phyloP scores from a whole-genome alignment of 2,329 filamentous ascomycete genomes.

The Phaeosphaeriaceae sp. region DNA sequence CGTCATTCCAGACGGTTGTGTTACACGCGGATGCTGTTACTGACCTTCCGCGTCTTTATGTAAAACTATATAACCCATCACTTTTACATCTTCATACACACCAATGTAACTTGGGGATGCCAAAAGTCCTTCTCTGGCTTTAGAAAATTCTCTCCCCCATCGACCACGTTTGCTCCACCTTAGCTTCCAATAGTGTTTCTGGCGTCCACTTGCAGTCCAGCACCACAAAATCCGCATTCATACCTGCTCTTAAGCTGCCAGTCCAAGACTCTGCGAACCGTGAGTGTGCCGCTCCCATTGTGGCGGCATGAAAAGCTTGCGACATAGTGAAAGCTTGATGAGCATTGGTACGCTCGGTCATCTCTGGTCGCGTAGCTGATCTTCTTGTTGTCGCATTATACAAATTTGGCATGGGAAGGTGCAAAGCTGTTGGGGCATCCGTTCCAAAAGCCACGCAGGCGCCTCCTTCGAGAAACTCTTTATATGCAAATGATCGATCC shows the following conservation, averaged over 20 bases:
- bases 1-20: too few species aligned
- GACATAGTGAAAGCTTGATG: conserved; percentile 60
- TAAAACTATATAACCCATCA: too few species aligned
- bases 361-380: conserved; percentile 51
- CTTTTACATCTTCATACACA: too few species aligned
- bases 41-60: too few species aligned
- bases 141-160: conserved; percentile 8
- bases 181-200: conserved; percentile 52
- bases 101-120: neutral
- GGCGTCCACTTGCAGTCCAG: conserved; percentile 58
- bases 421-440: conserved; percentile 64
- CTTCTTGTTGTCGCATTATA: conserved; percentile 63
- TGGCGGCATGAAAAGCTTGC: conserved; percentile 60
- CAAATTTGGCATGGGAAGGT: conserved; percentile 59
- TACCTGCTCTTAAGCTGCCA: conserved; percentile 57
- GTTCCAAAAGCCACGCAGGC: conserved; percentile 62
- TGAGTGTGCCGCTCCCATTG: conserved; percentile 62
- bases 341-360: conserved; percentile 30
- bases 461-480: conserved; percentile 60
- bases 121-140: neutral
- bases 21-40: too few species aligned
- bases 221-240: conserved; percentile 64
- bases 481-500: conserved; percentile 65
- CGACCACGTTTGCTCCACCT: conserved; percentile 53
- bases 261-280: conserved; percentile 61